Evolutionary conservation across 306 rosid species (phyloP).

Genomic region (Aeschynomene evenia): DNA sequence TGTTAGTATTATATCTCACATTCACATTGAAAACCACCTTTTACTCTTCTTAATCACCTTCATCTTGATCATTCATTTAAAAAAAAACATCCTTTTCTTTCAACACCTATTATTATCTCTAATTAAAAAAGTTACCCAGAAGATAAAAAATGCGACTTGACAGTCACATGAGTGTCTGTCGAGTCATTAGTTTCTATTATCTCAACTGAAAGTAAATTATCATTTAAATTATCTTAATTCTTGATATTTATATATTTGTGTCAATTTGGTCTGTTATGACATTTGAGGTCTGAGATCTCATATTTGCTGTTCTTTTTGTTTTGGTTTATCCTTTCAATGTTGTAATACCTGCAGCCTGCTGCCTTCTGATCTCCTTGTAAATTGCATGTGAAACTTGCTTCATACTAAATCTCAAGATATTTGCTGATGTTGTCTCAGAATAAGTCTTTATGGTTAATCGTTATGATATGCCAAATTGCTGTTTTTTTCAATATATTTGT

Average conservation of each 20-base stretch:
- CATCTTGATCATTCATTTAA: too few species aligned
- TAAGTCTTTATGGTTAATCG: not conserved
- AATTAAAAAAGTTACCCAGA: too few species aligned
- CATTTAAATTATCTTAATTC: slow-evolving; percentile 5
- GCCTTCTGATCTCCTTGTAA: not conserved
- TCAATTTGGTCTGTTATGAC: slow-evolving; percentile 1
- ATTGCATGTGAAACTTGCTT: slow-evolving; percentile 1
- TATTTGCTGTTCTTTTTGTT: slow-evolving; percentile 4
- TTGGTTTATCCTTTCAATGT: not conserved
- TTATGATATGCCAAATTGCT: slow-evolving; percentile 4
- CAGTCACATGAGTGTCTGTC: too few species aligned
- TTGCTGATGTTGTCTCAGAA: not conserved
- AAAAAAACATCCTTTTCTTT: too few species aligned
- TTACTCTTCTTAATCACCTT: too few species aligned
- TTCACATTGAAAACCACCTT: too few species aligned
- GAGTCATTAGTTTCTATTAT: too few species aligned
- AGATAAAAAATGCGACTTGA: too few species aligned
- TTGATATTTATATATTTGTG: not conserved
- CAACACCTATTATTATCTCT: too few species aligned
- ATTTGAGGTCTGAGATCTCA: not conserved
- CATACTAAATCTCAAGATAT: not conserved
- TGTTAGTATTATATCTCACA: too few species aligned
- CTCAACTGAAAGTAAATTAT: not conserved
- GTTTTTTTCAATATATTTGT: slow-evolving; percentile 15
- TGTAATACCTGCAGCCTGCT: not conserved